Conservation (phyloP, 495 filamentous ascomycete species). For the Xylaria intraflava region DNA sequence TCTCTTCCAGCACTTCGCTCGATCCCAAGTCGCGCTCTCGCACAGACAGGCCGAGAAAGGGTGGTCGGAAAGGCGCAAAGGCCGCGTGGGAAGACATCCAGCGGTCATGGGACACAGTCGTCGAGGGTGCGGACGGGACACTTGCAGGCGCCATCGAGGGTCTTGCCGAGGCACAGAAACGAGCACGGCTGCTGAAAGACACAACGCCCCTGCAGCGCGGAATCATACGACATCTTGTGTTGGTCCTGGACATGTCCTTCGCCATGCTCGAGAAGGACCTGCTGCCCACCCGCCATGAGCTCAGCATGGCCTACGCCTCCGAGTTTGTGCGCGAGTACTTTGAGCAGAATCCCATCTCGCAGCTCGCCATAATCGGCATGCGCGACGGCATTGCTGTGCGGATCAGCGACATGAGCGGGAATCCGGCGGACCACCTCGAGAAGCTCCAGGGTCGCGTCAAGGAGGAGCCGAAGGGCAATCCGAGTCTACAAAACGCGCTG, state of each 20-base stretch:
- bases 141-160: constrained; percentile 29
- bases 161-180: constrained; percentile 41
- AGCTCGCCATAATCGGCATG: constrained; percentile 85
- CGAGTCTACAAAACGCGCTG: constrained; percentile 88
- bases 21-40: constrained; percentile 16
- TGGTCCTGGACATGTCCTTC: constrained; percentile 87
- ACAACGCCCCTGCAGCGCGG: constrained; percentile 92
- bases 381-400: constrained; percentile 80
- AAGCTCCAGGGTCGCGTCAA: constrained; percentile 62
- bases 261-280: constrained; percentile 96
- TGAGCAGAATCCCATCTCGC: constrained; percentile 98
- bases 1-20: constrained; percentile 27
- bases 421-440: constrained; percentile 80
- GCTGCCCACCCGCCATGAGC: constrained; percentile 74
- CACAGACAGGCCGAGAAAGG: constrained; percentile 25
- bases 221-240: constrained; percentile 88
- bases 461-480: constrained; percentile 80
- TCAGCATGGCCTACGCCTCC: constrained; percentile 75
- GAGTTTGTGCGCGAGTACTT: constrained; percentile 93
- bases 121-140: constrained; percentile 38
- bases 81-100: constrained; percentile 45
- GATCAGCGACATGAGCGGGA: constrained; percentile 84
- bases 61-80: constrained; percentile 21
- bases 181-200: constrained; percentile 63
- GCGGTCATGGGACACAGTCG: constrained; percentile 41